Base-by-base conservation (phyloP, 805 yeast genomes). In the Candida maltosa region DNA sequence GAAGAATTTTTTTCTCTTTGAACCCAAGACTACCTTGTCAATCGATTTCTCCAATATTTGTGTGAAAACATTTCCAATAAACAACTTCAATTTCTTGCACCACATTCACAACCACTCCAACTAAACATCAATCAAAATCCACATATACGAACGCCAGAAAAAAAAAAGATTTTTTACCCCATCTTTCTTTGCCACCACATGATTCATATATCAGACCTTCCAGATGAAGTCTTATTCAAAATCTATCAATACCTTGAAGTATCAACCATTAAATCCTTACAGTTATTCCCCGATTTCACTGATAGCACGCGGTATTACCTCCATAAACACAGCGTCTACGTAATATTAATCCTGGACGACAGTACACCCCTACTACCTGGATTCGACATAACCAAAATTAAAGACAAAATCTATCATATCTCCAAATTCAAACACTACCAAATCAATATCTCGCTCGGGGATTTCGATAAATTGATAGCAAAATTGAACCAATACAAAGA, bases 171-270 rank as follows among this genome's bases (percentile, higher is more conserved):
- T 12, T 22, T 12, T 22, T 22, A 22, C 12, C 25, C 25, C n/a
- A n/a, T n/a, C n/a, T n/a, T n/a, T n/a, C n/a, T n/a, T n/a, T n/a
- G n/a, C n/a, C n/a, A n/a, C n/a, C n/a, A n/a, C n/a, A 26, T 33
- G 36, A 21, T 28, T 20, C 26, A 26, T 11, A 15, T 33, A 17
- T 17, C 33, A 11, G 38, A 40, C 16, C 25, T 40, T 14, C 43
- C 43, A 10, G 43, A 40, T 32, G 43, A 40, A 20, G 10, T 40
- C 10, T 14, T 40, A 22, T 16, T 30, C 9, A 4, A 14, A 11
- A 29, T 40, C 4, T 36, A 36, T 28, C 17, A 32, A 7, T 16
- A 32, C 22, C 17, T 40, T 15, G 34, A 32, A 15, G 26, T 27
- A 4, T n/a, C 26, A 2, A 34, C 27, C 10, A 25, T 40, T 17